Base-by-base conservation (phyloP, 2,329 filamentous ascomycete genomes). In the Sclerotinia glacialis region DNA sequence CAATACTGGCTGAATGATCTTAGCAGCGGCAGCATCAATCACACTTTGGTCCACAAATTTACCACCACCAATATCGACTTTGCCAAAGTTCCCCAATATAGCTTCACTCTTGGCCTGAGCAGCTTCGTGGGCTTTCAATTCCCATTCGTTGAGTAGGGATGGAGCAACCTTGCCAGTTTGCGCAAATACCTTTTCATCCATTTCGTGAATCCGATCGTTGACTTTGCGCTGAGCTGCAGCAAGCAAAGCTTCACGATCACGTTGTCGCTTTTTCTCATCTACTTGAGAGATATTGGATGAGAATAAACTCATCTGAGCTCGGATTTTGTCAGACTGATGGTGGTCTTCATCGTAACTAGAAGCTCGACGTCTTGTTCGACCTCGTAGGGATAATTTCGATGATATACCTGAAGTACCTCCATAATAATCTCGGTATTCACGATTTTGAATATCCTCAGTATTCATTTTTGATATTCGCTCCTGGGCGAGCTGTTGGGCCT, bases 221-320 rank as follows among this genome's bases (percentile, higher is more conserved):
- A 97, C 94, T 71, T 96, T 96, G 54, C 90, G 87, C 74, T 93
- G 90, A 1, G 94, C 94, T 3, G 88, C 87, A 12, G 89, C 89
- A 70, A 97, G 81, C 1, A 98, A 80, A 1, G 85, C 82, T 65
- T 90, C 89, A 16, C 92, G 89, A 72, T 97, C 93, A 53, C 85
- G 83, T 67, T 89, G 83, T 52, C 90, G 85, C 78, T 94, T 94
- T 73, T 89, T 86, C 65, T 84, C 83, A 72, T 95, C 91, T 1
- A 92, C 85, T 69, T 89, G 82, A 2, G 85, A 85, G 12, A 93
- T 72, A 67, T 86, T 86, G 70, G 81, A 87, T 56, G 87, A 90
- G 74, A 96, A 88, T 46, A 90, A 80, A 18, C 89, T 89, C 91
- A 94, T 96, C 73, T 96, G 89, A 47, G 85, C 83, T 49, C 89